These are phyloP conservation scores for Isabelozyma heimii DNA, from an alignment of 805 yeast species.

Conservation along the genomic window DNA sequence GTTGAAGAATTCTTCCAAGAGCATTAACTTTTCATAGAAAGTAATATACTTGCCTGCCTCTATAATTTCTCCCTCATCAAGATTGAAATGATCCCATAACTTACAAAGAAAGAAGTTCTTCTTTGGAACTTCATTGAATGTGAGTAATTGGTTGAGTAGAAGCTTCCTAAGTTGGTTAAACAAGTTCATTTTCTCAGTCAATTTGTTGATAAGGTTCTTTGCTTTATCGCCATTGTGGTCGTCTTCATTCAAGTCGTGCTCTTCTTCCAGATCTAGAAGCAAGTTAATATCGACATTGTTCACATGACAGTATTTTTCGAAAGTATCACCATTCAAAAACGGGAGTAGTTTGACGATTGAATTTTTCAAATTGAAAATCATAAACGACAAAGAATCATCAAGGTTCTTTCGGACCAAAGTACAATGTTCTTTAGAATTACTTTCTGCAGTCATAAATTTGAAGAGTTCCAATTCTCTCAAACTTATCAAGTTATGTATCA, in stretches of 20 bases:
- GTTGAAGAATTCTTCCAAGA: conserved; percentile 16
- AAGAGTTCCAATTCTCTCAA: conserved; percentile 31
- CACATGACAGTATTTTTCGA: conserved; percentile 40
- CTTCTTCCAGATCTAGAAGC: conserved; percentile 2
- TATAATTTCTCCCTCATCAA: conserved; percentile 1
- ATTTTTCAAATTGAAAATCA: conserved; percentile 24
- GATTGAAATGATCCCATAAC: conserved; percentile 17
- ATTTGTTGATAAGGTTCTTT: conserved; percentile 6
- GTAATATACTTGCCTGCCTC: conserved; percentile 4
- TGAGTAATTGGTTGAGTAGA: conserved; percentile 35
- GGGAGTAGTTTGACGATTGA: conserved; percentile 30
- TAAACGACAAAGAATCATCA: conserved; percentile 22
- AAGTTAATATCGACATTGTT: conserved; percentile 29
- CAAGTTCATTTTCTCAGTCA: conserved; percentile 17
- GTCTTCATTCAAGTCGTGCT: conserved; percentile 2
- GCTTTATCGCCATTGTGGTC: conserved; percentile 8
- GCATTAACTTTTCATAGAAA: conserved; percentile 13
- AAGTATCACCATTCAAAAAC: conserved; percentile 30
- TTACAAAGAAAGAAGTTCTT: conserved; percentile 31
- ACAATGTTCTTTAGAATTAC: conserved; percentile 1
- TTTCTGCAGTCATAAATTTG: conserved; percentile 5
- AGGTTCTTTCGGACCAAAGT: conserved; percentile 9
- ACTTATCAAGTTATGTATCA: conserved; percentile 28
- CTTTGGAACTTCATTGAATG: conserved; percentile 28
- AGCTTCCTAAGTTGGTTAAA: conserved; percentile 38